Evolutionary conservation across 257 asterid species (phyloP).

Genomic region (Perilla frutescens): DNA sequence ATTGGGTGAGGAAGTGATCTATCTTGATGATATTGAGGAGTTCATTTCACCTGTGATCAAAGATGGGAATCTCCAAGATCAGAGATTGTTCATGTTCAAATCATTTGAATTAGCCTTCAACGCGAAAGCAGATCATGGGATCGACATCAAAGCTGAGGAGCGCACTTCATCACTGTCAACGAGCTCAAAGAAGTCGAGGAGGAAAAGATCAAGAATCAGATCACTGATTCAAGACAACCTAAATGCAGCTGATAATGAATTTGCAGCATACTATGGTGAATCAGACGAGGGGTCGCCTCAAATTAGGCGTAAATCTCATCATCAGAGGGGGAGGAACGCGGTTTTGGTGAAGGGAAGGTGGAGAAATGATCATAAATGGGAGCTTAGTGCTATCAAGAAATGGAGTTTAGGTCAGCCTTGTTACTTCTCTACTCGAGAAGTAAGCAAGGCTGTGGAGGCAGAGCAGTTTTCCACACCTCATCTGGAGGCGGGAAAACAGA

Average conservation of each 20-base stretch:
- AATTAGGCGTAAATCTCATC: constrained; percentile 26
- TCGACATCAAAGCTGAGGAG: neutral
- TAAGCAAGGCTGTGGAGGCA: neutral
- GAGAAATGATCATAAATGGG: constrained; percentile 3
- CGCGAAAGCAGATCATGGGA: neutral
- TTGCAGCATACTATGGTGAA: constrained; percentile 52
- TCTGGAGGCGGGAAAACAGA: constrained; percentile 3
- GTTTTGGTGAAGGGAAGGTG: neutral
- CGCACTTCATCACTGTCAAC: neutral
- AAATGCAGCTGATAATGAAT: constrained; percentile 39
- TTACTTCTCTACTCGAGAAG: constrained; percentile 31
- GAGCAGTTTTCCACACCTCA: neutral
- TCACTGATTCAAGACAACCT: constrained; percentile 39
- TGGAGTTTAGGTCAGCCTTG: constrained; percentile 37
- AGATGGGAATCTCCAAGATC: constrained; percentile 52
- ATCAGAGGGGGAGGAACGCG: constrained; percentile 7
- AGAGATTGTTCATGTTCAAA: constrained; percentile 71
- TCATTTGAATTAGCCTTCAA: constrained; percentile 18
- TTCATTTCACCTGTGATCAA: constrained; percentile 48
- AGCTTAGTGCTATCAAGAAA: too few species aligned
- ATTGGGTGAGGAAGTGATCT: constrained; percentile 51
- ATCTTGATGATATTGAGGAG: constrained; percentile 75
- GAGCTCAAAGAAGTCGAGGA: constrained; percentile 18
- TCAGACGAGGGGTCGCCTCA: constrained; percentile 31
- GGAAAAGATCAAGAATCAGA: constrained; percentile 51